Base-by-base conservation (phyloP, 2,329 filamentous ascomycete genomes). In the Geosmithia putterillii region DNA sequence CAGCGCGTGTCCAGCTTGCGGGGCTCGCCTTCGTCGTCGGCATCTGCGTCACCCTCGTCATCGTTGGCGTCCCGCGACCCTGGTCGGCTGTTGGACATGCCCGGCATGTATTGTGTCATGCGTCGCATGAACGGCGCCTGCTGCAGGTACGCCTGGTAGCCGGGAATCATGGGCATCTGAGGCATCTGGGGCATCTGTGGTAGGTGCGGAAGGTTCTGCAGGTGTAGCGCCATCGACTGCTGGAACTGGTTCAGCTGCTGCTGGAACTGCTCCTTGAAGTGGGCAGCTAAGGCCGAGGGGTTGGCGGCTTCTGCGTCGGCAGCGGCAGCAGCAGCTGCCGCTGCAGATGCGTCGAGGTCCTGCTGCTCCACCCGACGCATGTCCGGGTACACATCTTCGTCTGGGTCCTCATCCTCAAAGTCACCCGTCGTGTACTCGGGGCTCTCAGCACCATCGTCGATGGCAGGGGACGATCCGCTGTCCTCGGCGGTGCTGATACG, bases 221-320 rank as follows among this genome's bases (percentile, higher is more conserved):
- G 68, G 39, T 79, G 73, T 58, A 79, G 66, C 32, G 76, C 70
- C 66, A 86, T 73, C 39, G 71, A 77, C 56, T 86, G 80, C 55
- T 88, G 86, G 53, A 89, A 72, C 46, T 88, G 80, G 45, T 89
- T 81, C 40, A 89, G 71, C 54, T 88, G 84, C 17, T 80, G 73
- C 21, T 80, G 71, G 18, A 90, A 62, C 45, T 89, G 83, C 44
- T 88, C 83, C 52, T 81, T 79, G 63, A 86, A 74, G 14, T 81
- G 83, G 41, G 78, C 70, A 54, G 86, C 74, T 40, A 82, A 74
- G 4, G 78, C 74, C 3, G 71, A 71, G 4, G 73, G 69, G 2
- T 79, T 76, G 2, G 44, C 28, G 6, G 28, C 28, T 9, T 32
- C 28, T 9, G 10, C 28, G 28, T 32, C 28, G 28, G 28, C 28